Base-by-base conservation (phyloP, 306 rosid genomes). In the Quercus berberidifolia region DNA sequence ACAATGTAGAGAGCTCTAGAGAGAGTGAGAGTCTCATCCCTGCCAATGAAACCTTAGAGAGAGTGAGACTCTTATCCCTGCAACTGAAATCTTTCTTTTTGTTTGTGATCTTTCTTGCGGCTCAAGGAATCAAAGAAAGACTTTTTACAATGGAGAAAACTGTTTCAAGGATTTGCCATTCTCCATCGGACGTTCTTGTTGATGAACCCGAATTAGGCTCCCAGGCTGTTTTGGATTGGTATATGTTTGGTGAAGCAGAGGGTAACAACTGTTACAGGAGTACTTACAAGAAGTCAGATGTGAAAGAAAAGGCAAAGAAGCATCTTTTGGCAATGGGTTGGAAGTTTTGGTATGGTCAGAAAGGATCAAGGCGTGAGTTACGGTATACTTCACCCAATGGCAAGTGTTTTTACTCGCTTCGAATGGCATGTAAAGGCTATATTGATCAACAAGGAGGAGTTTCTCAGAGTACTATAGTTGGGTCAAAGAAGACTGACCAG, bases 271-370 rank as follows among this genome's bases (percentile, higher is more conserved):
- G n/a, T 15, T 0, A 18, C 59, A 46, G 6, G 43, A 10, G 11
- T 3, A 18, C 2, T 3, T n/a, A 6, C 33, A 59, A 25, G 25
- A 74, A 43, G 0, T 23, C 69, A 1, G 26, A 41, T 33, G 52
- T 75, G 52, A 74, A 67, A 5, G 69, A 74, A 15, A 74, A 80
- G 49, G 95, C 93, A 3, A 88, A 79, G 81, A 80, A 77, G 15
- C 98, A 93, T 65, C 88, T 89, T 21, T 28, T 69, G n/a, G 67
- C 67, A 3, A 15, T 74, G 79, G 95, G 98, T 3, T 93, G 97
- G 97, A 64, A 10, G 4, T 64, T 91, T 38, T 87, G 83, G 86
- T 71, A 74, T 6, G 55, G 13, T 5, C 17, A 55, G 35, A 86
- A 87, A 86, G 64, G 79, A 7, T 21, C 18, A 1, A 83, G 8